Conservation (phyloP, 192 early-diverging fungal genomes). For the Coemansia sp. region DNA sequence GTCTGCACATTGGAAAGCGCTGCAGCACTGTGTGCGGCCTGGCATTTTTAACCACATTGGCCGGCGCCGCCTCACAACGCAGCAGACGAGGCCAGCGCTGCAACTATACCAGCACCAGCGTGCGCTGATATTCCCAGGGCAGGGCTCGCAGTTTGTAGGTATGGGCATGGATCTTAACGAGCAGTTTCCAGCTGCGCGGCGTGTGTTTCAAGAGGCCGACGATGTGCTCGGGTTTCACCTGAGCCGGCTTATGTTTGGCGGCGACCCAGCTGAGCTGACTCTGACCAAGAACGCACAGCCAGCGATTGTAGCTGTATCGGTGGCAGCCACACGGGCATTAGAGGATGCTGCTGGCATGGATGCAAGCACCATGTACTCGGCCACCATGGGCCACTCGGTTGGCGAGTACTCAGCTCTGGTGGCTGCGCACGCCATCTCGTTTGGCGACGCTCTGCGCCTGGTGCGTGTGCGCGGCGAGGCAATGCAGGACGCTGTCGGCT, state of each 20-base stretch:
- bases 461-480: conserved; percentile 83
- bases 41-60: background rate
- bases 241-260: conserved; percentile 83
- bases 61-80: conserved; percentile 5
- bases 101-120: conserved; percentile 47
- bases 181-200: conserved; percentile 67
- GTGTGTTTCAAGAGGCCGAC: conserved; percentile 89
- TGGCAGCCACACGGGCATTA: conserved; percentile 81
- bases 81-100: background rate
- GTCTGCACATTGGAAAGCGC: background rate
- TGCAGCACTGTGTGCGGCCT: background rate
- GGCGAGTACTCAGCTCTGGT: conserved; percentile 88
- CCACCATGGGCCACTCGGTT: conserved; percentile 88
- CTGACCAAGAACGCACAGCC: conserved; percentile 83
- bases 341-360: conserved; percentile 82
- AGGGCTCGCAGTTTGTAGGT: conserved; percentile 83
- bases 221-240: conserved; percentile 73
- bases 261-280: conserved; percentile 67
- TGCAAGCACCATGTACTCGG: conserved; percentile 67
- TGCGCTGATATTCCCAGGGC: conserved; percentile 59
- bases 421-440: conserved; percentile 63
- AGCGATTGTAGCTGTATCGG: conserved; percentile 86
- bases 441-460: conserved; percentile 81
- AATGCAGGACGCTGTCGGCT: conserved; percentile 79
- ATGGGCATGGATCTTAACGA: conserved; percentile 91